A percentile compares a stretch with the other conserved stretches of the same genome.
These are phyloP conservation scores for Trichocladium uniseriatum DNA, from an alignment of 495 filamentous ascomycete species.

Conservation along the genomic window DNA sequence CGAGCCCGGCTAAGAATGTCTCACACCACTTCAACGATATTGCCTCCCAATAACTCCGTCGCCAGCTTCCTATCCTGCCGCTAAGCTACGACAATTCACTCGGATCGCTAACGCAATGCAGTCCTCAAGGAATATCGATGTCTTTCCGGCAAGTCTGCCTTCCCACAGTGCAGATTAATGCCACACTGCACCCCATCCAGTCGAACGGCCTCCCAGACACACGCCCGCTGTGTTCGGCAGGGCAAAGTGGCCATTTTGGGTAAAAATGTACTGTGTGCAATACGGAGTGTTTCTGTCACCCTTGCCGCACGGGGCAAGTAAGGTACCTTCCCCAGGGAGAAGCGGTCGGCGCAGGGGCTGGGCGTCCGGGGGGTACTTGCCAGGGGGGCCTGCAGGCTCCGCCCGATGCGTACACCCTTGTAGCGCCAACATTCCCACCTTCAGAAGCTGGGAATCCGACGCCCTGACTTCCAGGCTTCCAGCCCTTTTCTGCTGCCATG, in stretches of 20 bases:
- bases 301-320: background rate
- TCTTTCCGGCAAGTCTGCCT: too few relatives aligned
- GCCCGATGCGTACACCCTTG: slow-evolving; percentile 6
- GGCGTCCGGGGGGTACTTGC: slow-evolving; percentile 18
- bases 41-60: too few relatives aligned
- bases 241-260: background rate
- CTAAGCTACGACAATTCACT: too few relatives aligned
- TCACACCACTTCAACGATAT: too few relatives aligned
- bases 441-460: background rate
- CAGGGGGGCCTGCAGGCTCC: slow-evolving; percentile 13
- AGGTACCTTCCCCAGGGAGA: slow-evolving; percentile 10
- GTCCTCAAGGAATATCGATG: too few relatives aligned
- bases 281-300: background rate
- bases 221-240: background rate
- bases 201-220: too few relatives aligned
- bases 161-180: too few relatives aligned
- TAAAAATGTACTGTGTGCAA: background rate
- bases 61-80: too few relatives aligned
- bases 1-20: too few relatives aligned
- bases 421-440: slow-evolving; percentile 10
- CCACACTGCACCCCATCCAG: too few relatives aligned
- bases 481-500: background rate
- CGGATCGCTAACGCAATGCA: too few relatives aligned
- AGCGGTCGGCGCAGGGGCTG: background rate
- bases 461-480: background rate